Evolutionary conservation across 305 asterid species (phyloP), one percentile per base, ranked within the genome.

Genomic region (Ilex paraguariensis): DNA sequence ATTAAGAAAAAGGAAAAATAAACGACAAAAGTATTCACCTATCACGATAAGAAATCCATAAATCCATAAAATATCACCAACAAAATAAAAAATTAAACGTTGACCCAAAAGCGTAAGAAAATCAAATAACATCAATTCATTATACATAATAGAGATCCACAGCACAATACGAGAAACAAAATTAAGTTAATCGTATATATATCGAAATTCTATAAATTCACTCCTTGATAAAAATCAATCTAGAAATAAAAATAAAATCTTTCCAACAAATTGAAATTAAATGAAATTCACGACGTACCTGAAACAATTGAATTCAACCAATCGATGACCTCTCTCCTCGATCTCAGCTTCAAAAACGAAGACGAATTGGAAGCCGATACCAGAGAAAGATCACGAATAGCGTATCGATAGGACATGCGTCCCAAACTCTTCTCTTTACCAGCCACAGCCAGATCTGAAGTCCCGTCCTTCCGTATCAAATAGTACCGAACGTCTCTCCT

Each of bases 291-390:
- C n/a, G 5, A 13, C 56, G 59, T 65, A 91, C 98, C 96, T 72
- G 87, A 62, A 71, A 81, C 42, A n/a, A 84, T 68, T 4, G 90
- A 75, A 64, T 81, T 67, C 31, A 91, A 68, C 95, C 88, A 88
- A 80, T 88, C 84, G 36, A 88, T 62, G 46, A 88, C 94, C 70
- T 88, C 87, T 48, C 82, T 79, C 68, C 95, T 77, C 7, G 91
- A 81, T 80, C 85, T 78, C 68, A 81, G 73, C 82, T 85, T 85
- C 73, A 72, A 45, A 72, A 82, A 57, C n/a, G 86, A 62, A 17
- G 75, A 66, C 48, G 74, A 61, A 33, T 73, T 72, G 56, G 69
- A 63, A 70, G 30, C 15, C 51, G 73, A 77, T 17, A 69, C 70
- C 75, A 67, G 64, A 7, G 67, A 68, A 54, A 50, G 57, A 15